Evolutionary conservation across 192 early-diverging fungal species (phyloP).

Genomic region (Linnemannia zychae): DNA sequence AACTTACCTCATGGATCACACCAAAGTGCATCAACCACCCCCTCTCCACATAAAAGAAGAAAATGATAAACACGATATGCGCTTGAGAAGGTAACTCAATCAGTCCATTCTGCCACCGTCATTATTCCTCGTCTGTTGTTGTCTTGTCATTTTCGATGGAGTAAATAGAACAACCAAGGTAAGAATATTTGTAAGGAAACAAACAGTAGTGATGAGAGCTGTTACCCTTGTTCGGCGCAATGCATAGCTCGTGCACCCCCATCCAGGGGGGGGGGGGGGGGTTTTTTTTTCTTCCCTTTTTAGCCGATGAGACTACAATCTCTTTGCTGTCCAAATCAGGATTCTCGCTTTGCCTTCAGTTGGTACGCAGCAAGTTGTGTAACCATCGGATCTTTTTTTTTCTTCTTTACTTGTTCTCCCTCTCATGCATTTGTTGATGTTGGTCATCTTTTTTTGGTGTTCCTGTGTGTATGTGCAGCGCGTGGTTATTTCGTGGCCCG

Average conservation of each 20-base stretch:
- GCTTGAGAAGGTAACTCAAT: neutral
- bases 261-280: no score
- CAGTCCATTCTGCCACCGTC: neutral
- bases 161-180: no score
- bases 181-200: neutral
- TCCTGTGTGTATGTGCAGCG: neutral
- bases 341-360: no score
- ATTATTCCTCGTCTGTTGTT: no score
- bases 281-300: neutral
- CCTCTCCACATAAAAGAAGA: neutral
- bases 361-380: no score
- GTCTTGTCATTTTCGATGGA: no score
- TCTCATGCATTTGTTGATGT: neutral
- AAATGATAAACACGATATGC: neutral
- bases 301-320: neutral
- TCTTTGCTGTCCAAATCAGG: neutral
- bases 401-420: no score
- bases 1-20: neutral
- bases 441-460: neutral
- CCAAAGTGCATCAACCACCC: neutral
- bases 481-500: neutral
- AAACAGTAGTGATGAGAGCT: neutral
- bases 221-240: no score
- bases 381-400: neutral
- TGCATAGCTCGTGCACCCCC: no score